A percentile compares a stretch with the other conserved stretches of the same genome.
These are phyloP conservation scores for Lignosus rhinocerotis DNA, from an alignment of 1,284 basidiomycete genomes.

Conservation along the genomic window DNA sequence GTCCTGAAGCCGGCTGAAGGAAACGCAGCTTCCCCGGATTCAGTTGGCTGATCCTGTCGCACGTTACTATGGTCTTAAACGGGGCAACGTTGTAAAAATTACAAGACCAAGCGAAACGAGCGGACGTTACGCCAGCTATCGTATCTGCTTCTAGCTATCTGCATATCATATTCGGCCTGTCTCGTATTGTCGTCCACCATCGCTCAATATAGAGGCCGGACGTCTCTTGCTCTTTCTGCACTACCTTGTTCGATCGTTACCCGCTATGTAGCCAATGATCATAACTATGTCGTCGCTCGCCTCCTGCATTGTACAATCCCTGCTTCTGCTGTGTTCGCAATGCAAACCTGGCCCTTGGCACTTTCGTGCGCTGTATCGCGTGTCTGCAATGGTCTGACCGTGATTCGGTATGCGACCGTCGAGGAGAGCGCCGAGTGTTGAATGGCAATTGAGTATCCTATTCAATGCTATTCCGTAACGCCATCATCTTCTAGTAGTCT, in stretches of 20 bases:
- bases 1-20: slow-evolving; percentile 83
- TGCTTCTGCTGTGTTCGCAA: background rate
- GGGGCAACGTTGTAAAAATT: slow-evolving; percentile 98
- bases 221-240: background rate
- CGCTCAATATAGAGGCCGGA: background rate
- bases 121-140: slow-evolving; percentile 92
- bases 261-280: slow-evolving; percentile 19
- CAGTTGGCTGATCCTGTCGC: slow-evolving; percentile 96
- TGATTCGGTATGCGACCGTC: background rate
- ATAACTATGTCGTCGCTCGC: slow-evolving; percentile 7
- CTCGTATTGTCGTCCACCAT: slow-evolving; percentile 2
- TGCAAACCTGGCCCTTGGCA: background rate
- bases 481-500: background rate
- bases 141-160: slow-evolving; percentile 72
- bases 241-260: slow-evolving; percentile 8
- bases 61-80: slow-evolving; percentile 92
- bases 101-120: slow-evolving; percentile 96
- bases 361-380: background rate
- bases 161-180: slow-evolving; percentile 17
- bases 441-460: background rate
- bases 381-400: background rate
- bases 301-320: slow-evolving; percentile 16
- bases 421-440: background rate
- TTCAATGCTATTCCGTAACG: background rate
- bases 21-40: slow-evolving; percentile 97